Base-by-base conservation (phyloP, 208 protist species). In the Hexamita inflata region DNA sequence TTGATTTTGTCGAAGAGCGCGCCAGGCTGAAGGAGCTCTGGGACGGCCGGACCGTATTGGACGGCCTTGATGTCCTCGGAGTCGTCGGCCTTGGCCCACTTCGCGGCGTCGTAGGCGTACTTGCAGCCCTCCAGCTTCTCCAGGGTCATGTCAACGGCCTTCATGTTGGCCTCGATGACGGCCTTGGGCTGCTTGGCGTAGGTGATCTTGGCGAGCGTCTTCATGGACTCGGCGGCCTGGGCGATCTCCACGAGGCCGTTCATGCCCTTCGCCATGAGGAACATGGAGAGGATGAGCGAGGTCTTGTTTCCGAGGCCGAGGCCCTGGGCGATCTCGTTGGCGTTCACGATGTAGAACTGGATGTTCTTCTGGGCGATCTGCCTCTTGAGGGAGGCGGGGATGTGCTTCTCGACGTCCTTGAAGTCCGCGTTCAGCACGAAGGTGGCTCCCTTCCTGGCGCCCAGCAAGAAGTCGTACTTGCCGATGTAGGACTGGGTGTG, bases 401-500 rank as follows among this genome's bases (percentile, higher is more conserved):
- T 28, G 2, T 75, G 29, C 11, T 42, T 67, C 24, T 87, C 82
- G 13, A 29, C 29, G n/a, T 29, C 87, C n/a, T 86, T 77, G 4
- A 19, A 15, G 11, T 62, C 59, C 59, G 28, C 32, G 28, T 62
- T 62, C 28, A 62, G 59, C 2, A 62, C 59, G n/a, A 62, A 7
- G 28, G n/a, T 13, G 11, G 11, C 59, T 15, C 7, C 13, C 28
- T 62, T 62, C 11, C 7, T 32, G 7, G 2, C 7, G 7, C n/a
- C 2, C 29, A 62, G 7, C 29, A 62, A 15, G 7, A 26, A 15
- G 9, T 28, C 28, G 24, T 75, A 61, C 9, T 41, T 58, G 24
- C 29, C 13, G 30, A 90, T n/a, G 59, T 89, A 90, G 9, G 64
- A 34, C 32, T 82, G 67, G 57, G 75, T 45, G 67, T 90, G 85